These are phyloP conservation scores for Fistulina hepatica DNA, from an alignment of 1,284 basidiomycete genomes.

Conservation along the genomic window DNA sequence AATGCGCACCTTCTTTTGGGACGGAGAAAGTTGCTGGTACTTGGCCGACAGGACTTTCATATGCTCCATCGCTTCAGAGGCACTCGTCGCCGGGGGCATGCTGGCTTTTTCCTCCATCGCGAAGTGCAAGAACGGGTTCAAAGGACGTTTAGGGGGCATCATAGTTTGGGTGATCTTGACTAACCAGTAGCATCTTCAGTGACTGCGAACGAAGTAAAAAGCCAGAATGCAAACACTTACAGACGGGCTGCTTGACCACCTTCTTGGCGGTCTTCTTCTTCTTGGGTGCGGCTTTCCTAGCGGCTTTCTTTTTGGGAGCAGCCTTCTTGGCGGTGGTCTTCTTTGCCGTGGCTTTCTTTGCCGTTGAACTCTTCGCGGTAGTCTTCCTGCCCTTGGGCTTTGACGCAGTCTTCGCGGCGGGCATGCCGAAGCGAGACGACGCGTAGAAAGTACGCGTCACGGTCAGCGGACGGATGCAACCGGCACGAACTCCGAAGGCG, in stretches of 20 bases:
- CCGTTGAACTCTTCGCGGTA: neutral
- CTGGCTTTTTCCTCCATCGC: neutral
- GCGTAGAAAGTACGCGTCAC: no score
- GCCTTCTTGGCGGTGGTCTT: constrained; percentile 1
- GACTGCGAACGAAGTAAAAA: neutral
- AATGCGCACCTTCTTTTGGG: neutral
- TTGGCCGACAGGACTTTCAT: neutral
- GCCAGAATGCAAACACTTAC: neutral
- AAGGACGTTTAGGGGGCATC: neutral
- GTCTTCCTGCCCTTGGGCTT: no score
- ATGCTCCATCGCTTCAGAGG: neutral
- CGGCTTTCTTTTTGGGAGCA: constrained; percentile 7
- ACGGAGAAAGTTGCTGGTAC: neutral
- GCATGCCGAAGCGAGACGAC: no score
- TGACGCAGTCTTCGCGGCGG: no score
- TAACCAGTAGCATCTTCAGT: neutral
- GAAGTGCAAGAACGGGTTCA: neutral
- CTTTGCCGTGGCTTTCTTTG: neutral
- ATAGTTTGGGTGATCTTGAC: neutral
- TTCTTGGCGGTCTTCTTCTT: constrained; percentile 5
- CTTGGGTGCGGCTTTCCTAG: constrained; percentile 6
- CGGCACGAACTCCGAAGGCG: no score
- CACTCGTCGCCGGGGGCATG: neutral
- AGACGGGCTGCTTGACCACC: neutral
- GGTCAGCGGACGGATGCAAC: no score